Percentiles rank a stretch among this genome's conserved stretches.
Evolutionary conservation across 2,329 filamentous ascomycete genomes (phyloP).

Genomic region (Xylariaceae sp.): DNA sequence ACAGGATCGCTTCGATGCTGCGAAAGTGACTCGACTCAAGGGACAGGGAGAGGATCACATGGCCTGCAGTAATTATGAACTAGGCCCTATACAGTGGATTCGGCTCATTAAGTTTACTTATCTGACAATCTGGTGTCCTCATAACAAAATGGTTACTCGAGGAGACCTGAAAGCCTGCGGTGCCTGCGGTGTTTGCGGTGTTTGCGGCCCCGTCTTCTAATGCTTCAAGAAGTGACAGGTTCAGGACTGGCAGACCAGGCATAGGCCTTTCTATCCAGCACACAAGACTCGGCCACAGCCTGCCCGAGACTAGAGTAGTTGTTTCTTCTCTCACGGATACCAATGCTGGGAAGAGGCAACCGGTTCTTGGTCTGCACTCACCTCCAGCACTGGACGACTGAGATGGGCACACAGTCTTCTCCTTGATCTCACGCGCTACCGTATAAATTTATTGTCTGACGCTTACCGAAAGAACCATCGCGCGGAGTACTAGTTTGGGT

Average conservation of each 20-base stretch:
- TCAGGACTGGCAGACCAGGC: slow-evolving; percentile 12
- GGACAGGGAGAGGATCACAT: slow-evolving; percentile 8
- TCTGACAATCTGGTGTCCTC: slow-evolving; percentile 6
- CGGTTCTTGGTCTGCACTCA: no score
- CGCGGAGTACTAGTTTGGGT: no score
- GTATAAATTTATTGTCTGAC: no score
- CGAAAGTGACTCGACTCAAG: slow-evolving; percentile 9
- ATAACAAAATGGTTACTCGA: slow-evolving; percentile 2
- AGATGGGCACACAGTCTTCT: no score
- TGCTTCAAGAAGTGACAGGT: slow-evolving; percentile 14
- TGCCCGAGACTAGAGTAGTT: not conserved
- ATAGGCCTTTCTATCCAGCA: slow-evolving; percentile 13
- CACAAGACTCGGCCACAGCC: not conserved
- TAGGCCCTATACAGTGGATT: slow-evolving; percentile 1
- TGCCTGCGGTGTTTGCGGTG: not conserved
- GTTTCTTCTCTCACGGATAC: no score
- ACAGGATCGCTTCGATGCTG: slow-evolving; percentile 13
- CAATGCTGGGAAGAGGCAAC: no score
- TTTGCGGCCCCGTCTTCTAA: slow-evolving; percentile 15
- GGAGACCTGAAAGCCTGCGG: slow-evolving; percentile 1
- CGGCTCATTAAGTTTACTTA: not conserved
- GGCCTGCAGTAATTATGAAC: slow-evolving; percentile 14
- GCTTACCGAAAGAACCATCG: no score
- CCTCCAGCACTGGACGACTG: no score
- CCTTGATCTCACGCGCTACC: no score